These are phyloP conservation scores for Herpotrichia juniperi DNA, from an alignment of 2,329 filamentous ascomycete species.

Conservation along the genomic window DNA sequence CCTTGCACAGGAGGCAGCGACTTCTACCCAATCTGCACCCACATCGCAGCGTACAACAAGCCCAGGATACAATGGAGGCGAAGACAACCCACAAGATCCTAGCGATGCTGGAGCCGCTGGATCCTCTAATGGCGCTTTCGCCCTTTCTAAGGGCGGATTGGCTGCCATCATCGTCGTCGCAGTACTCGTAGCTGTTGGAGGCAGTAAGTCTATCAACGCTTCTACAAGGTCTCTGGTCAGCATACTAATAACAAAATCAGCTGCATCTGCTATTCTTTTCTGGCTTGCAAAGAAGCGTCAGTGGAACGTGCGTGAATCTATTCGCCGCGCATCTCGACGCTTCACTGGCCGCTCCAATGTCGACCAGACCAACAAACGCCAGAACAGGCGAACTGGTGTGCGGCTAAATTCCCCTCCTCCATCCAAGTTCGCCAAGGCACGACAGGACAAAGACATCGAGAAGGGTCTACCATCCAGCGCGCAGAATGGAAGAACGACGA, in stretches of 20 bases:
- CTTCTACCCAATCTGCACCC: constrained; percentile 16
- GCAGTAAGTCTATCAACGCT: constrained; percentile 61
- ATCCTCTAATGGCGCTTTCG: constrained; percentile 62
- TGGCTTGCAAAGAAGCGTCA: constrained; percentile 83
- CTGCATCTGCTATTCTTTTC: constrained; percentile 71
- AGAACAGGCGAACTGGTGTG: constrained; percentile 43
- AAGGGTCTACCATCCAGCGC: constrained; percentile 31
- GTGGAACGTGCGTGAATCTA: constrained; percentile 76
- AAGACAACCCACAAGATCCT: constrained; percentile 42
- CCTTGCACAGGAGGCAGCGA: constrained; percentile 29
- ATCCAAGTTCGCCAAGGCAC: constrained; percentile 22
- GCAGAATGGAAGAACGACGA: constrained; percentile 31
- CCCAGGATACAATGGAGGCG: constrained; percentile 44
- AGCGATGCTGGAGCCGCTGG: constrained; percentile 68
- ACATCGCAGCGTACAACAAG: constrained; percentile 27
- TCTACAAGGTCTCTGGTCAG: constrained; percentile 6
- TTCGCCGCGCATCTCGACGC: constrained; percentile 67
- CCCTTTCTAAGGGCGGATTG: constrained; percentile 71
- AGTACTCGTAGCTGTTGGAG: constrained; percentile 65
- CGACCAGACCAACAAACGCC: constrained; percentile 35
- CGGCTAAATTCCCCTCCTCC: constrained; percentile 43
- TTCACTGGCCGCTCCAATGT: constrained; percentile 48
- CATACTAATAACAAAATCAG: constrained; percentile 49
- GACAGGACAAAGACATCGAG: constrained; percentile 38
- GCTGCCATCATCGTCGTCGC: constrained; percentile 78